Evolutionary conservation across 305 asterid species (phyloP), one percentile per base, ranked within the genome.

Genomic region (Fraxinus ornus): DNA sequence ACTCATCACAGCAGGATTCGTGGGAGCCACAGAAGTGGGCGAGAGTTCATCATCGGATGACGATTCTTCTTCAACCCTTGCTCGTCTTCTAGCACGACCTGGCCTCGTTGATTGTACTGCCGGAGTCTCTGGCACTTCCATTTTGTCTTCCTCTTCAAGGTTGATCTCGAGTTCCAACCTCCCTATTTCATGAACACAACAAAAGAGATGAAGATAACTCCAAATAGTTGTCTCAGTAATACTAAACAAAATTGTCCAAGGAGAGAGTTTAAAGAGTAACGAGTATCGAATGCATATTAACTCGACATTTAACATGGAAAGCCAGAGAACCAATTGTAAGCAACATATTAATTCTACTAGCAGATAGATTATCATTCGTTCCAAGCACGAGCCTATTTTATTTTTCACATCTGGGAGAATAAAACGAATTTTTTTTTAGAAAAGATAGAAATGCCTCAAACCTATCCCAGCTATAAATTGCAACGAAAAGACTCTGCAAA

Each of bases 21-120:
- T 70, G 5, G 97, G 94, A 78, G 90, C 94, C 28, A 88, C 95
- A 7, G 93, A 88, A 66, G 90, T 83, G 1, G 94, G 93, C 26
- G 93, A 87, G 52, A 68, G 33, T 80, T 94, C 98, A 2, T 86
- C 97, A 17, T 89, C 94, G 0, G 98, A 91, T 68, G 97, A 93
- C 55, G 93, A 88, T 52, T 84, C 90, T 78, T 85, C 89, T 41
- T 57, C 84, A 12, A 47, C 85, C 84, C 86, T 94, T 32, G 87
- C 88, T 85, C 89, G 92, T 86, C 95, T 92, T 82, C 97, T 90
- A 73, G 80, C 78, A 32, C 94, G 91, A 28, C 66, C 86, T 79
- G 85, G 78, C 78, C 89, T 89, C 33, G 85, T 87, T 85, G 98
- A 85, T 86, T 83, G 88, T n/a, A 91, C 88, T 19, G 89, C 93